Base-by-base conservation (phyloP, 306 rosid genomes). In the Quercus alba region DNA sequence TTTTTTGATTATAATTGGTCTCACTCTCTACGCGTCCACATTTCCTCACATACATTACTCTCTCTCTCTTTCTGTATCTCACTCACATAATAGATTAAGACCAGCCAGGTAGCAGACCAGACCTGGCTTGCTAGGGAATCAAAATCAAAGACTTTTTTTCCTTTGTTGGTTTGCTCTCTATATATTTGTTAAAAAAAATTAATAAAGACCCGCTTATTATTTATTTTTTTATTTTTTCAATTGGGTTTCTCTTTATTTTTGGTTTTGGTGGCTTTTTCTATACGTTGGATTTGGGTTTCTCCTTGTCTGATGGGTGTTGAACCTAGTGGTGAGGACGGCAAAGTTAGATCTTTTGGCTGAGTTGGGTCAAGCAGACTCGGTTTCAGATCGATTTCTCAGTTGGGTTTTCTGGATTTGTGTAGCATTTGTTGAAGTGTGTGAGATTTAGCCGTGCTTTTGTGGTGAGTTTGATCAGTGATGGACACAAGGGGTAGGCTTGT, bases 401-500 rank as follows among this genome's bases (percentile, higher is more conserved):
- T 73, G 82, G 72, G 68, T 52, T 74, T 83, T 46, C 33, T 9
- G 81, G 82, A 49, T 49, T 49, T 49, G 54, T 49, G 46, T 49
- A 12, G 15, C 54, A 49, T 49, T 49, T 49, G 54, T 76, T 78
- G 6, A 18, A 30, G 75, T 63, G 70, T 8, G 33, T 19, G 64
- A 8, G 9, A 26, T 14, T 31, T 67, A 67, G 26, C 62, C 12
- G 25, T 4, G 33, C 6, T 56, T 38, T 38, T 30, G 46, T 6
- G 61, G 52, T 38, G 62, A 30, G 57, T 51, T 49, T 49, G 54
- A 54, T 75, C 35, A 88, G 87, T 61, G 66, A 95, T 95, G 99
- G 80, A 94, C 63, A 95, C 99, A 6, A 89, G 92, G 61, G 99
- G 99, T 69, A 80, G 94, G 77, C 98, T 95, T 85, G 76, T 95